Evolutionary conservation across 441 rosid genomes (phyloP).

Genomic region (Erodium texanum): DNA sequence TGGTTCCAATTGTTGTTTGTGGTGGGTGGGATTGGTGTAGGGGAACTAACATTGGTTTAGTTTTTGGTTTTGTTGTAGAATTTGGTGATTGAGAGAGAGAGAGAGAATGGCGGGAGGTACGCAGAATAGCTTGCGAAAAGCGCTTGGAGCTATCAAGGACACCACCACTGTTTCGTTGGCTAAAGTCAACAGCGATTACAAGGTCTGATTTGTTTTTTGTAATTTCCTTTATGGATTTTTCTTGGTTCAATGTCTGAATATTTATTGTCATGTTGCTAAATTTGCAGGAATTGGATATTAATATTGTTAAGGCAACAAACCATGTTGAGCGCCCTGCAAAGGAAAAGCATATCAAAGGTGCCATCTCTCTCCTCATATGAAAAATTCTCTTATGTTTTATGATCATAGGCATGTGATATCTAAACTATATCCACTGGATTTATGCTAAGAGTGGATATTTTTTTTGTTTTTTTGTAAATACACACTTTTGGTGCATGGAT

Average conservation of each 20-base stretch:
- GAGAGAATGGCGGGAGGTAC: slow-evolving; percentile 78
- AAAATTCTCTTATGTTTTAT: background rate
- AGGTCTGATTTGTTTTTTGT: slow-evolving; percentile 30
- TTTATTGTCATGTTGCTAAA: background rate
- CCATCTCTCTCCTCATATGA: background rate
- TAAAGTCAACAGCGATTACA: slow-evolving; percentile 88
- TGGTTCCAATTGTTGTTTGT: background rate
- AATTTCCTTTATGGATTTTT: background rate
- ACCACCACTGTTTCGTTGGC: slow-evolving; percentile 94
- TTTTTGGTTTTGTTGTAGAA: slow-evolving; percentile 29
- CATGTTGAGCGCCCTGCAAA: slow-evolving; percentile 90
- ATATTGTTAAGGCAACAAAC: slow-evolving; percentile 86
- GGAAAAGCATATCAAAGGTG: slow-evolving; percentile 79
- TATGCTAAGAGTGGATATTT: background rate
- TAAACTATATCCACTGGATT: background rate
- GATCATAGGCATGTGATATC: background rate
- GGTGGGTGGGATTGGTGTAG: slow-evolving; percentile 1
- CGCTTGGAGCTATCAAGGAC: slow-evolving; percentile 90
- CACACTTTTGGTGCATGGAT: slow-evolving; percentile 1
- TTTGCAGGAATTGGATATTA: slow-evolving; percentile 80
- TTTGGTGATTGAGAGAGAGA: slow-evolving; percentile 31
- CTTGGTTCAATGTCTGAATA: background rate
- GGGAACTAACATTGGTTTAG: slow-evolving; percentile 7
- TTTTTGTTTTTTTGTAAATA: background rate
- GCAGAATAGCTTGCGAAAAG: slow-evolving; percentile 83